Conservation (phyloP, 805 yeast genomes). For the Metschnikowia hibisci region DNA sequence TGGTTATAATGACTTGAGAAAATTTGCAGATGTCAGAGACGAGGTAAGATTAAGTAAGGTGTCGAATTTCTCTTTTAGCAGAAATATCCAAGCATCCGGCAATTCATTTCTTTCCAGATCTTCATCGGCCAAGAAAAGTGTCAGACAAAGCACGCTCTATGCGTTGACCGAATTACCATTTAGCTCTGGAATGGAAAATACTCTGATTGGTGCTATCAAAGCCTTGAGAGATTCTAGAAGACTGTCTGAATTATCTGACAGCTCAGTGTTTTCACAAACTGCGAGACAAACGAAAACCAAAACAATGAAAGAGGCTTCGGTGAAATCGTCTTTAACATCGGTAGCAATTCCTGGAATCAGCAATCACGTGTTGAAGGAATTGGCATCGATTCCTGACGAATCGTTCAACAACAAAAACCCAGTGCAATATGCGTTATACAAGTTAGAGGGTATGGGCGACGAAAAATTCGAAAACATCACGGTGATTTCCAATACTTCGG, state of each 20-base stretch:
- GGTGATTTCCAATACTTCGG: not conserved
- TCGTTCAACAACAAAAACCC: conserved; percentile 63
- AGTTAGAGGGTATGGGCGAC: conserved; percentile 63
- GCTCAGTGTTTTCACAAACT: conserved; percentile 32
- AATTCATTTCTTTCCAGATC: conserved; percentile 21
- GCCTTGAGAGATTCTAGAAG: conserved; percentile 18
- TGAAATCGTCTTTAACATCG: conserved; percentile 23
- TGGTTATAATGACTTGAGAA: conserved; percentile 47
- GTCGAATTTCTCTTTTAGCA: conserved; percentile 7
- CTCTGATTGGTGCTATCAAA: not conserved
- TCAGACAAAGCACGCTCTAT: conserved; percentile 34
- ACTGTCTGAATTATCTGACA: conserved; percentile 28
- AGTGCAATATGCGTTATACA: conserved; percentile 65
- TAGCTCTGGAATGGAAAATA: conserved; percentile 8
- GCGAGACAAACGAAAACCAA: conserved; percentile 4
- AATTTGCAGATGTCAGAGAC: conserved; percentile 9
- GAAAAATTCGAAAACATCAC: not conserved
- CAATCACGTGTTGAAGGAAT: conserved; percentile 43
- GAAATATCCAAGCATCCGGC: conserved; percentile 7
- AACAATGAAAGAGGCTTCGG: conserved; percentile 2
- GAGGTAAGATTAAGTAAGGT: conserved; percentile 6
- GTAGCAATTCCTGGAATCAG: conserved; percentile 56
- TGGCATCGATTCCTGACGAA: conserved; percentile 85
- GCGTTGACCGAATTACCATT: conserved; percentile 42
- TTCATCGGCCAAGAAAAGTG: conserved; percentile 28